Evolutionary conservation across 129 eudicot genomes (phyloP).

Genomic region (Helianthus tuberosus): DNA sequence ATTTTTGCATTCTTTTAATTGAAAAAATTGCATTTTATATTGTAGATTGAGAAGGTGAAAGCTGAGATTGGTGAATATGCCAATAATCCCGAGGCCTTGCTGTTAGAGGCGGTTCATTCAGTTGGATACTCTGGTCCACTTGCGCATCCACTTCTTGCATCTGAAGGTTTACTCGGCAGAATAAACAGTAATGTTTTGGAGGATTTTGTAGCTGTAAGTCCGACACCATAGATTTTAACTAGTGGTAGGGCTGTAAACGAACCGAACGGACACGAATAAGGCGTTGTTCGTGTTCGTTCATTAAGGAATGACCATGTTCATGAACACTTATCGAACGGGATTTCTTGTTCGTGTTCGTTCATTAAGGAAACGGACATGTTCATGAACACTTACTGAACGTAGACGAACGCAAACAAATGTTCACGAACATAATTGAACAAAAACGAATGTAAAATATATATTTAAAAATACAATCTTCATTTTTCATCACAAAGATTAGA

Average conservation of each 20-base stretch:
- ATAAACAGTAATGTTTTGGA: slow-evolving; percentile 65
- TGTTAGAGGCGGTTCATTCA: slow-evolving; percentile 83
- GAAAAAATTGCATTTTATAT: not conserved
- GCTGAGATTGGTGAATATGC: slow-evolving; percentile 66
- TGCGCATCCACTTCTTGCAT: slow-evolving; percentile 71
- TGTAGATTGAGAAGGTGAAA: slow-evolving; percentile 69
- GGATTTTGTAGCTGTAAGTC: slow-evolving; percentile 88
- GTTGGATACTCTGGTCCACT: slow-evolving; percentile 86
- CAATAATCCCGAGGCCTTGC: slow-evolving; percentile 75
- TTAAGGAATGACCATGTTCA: no score
- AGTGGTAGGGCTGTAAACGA: not conserved
- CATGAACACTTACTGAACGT: no score
- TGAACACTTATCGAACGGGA: no score
- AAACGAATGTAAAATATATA: no score
- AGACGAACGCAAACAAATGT: no score
- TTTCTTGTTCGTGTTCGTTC: no score
- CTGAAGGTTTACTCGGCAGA: slow-evolving; percentile 62
- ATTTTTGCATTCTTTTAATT: not conserved
- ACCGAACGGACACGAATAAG: no score
- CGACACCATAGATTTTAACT: not conserved
- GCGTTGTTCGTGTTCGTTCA: no score
- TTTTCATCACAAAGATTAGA: no score
- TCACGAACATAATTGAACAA: no score
- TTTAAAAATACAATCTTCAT: no score
- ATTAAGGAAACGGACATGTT: no score